Conservation (phyloP, 2,329 filamentous ascomycete species). For the Coniosporium tulheliwenetii region DNA sequence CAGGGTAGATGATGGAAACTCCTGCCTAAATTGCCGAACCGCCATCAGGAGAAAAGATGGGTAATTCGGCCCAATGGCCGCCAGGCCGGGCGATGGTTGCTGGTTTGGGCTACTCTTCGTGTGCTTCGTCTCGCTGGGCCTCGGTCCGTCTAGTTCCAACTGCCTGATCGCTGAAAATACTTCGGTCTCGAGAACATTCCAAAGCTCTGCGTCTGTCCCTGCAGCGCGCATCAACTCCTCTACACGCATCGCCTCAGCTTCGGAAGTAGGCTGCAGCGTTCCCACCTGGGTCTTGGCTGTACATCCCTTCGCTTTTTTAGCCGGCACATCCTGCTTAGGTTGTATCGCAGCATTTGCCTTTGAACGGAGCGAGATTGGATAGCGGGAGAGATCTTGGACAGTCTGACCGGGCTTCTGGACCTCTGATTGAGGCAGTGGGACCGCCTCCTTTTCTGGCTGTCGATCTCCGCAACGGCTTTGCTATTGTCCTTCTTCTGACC, state of each 20-base stretch:
- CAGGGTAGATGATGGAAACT: slow-evolving; percentile 46
- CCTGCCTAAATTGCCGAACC: slow-evolving; percentile 38
- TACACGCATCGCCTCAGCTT: slow-evolving; percentile 34
- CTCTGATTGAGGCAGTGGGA: too few relatives aligned
- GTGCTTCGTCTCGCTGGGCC: slow-evolving; percentile 5
- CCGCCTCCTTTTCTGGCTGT: too few relatives aligned
- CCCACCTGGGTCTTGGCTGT: too few relatives aligned
- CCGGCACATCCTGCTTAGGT: too few relatives aligned
- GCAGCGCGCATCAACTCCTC: slow-evolving; percentile 38
- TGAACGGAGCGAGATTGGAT: too few relatives aligned
- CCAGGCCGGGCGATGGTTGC: slow-evolving; percentile 22
- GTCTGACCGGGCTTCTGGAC: too few relatives aligned
- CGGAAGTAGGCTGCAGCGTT: too few relatives aligned
- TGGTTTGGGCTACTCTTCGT: not conserved
- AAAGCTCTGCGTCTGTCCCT: slow-evolving; percentile 47
- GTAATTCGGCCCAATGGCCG: slow-evolving; percentile 49
- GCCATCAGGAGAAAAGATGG: slow-evolving; percentile 43
- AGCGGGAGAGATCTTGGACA: too few relatives aligned
- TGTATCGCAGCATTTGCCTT: too few relatives aligned
- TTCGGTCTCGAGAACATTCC: slow-evolving; percentile 49
- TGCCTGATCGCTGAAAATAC: slow-evolving; percentile 46
- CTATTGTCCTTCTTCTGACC: slow-evolving; percentile 1
- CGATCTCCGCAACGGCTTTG: too few relatives aligned
- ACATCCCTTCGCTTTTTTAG: too few relatives aligned
- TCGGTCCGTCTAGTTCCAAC: slow-evolving; percentile 32